phyloP scores from a whole-genome alignment of 1,139 yeast species.

The Hansenula lynferdii region DNA sequence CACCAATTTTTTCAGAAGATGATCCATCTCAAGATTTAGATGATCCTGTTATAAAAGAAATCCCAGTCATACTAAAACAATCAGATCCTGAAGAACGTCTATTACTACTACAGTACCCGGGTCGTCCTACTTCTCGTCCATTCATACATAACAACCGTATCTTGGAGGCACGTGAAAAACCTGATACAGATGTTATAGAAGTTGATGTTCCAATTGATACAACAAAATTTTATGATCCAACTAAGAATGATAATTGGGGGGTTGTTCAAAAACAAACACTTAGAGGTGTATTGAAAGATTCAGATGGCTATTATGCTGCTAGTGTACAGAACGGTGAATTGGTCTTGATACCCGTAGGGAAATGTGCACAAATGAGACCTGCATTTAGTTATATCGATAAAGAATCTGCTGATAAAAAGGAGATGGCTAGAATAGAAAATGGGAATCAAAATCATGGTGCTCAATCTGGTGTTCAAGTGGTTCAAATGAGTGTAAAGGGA shows the following conservation, averaged over 20 bases:
- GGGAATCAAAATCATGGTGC: conserved; percentile 42
- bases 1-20: conserved; percentile 8
- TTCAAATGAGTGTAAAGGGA: conserved; percentile 73
- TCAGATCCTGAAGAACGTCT: conserved; percentile 24
- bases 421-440: conserved; percentile 31
- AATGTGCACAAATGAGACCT: conserved; percentile 78
- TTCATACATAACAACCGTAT: conserved; percentile 36
- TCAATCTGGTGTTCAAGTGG: conserved; percentile 49
- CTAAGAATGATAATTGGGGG: conserved; percentile 61
- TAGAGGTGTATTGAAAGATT: conserved; percentile 59
- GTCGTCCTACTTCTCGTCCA: conserved; percentile 50
- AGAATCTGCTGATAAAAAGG: conserved; percentile 27
- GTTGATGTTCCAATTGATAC: conserved; percentile 66
- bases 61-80: conserved; percentile 55
- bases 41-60: conserved; percentile 75
- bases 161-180: conserved; percentile 48
- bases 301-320: conserved; percentile 58
- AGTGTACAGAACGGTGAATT: conserved; percentile 44
- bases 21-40: conserved; percentile 36
- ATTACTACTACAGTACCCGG: conserved; percentile 66
- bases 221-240: conserved; percentile 55
- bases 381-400: conserved; percentile 72
- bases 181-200: conserved; percentile 57
- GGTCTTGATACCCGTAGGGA: conserved; percentile 60
- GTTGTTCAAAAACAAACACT: conserved; percentile 55